Percentiles rank a stretch among this genome's conserved stretches.
These are phyloP conservation scores for Neurospora sp. DNA, from an alignment of 2,329 filamentous ascomycete genomes.

Conservation along the genomic window DNA sequence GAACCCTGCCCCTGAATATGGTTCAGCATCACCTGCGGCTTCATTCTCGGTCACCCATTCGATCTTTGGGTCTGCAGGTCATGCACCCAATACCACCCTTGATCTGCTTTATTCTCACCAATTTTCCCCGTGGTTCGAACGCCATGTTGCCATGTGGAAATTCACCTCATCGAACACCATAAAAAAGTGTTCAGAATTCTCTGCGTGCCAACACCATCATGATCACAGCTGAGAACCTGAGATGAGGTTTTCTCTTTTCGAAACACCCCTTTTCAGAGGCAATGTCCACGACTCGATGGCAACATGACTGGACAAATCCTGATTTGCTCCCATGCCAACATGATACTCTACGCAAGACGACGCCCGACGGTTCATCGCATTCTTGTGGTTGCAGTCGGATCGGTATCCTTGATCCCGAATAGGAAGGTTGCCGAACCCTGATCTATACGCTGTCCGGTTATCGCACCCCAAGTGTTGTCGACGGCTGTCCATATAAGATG, in stretches of 20 bases:
- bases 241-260: not conserved
- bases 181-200: not conserved
- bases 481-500: conserved; percentile 1
- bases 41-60: not conserved
- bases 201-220: not conserved
- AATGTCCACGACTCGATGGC: not conserved
- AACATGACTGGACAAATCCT: not conserved
- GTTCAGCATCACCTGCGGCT: not conserved
- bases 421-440: not conserved
- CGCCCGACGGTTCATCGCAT: not conserved
- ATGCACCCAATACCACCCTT: not conserved
- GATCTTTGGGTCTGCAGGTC: not conserved
- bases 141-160: not conserved
- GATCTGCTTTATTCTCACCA: not conserved
- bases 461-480: not conserved
- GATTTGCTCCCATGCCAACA: not conserved
- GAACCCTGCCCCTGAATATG: not conserved
- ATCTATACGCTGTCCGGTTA: not conserved
- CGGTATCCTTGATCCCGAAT: not conserved
- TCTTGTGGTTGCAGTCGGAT: not conserved
- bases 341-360: not conserved
- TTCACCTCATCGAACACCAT: not conserved
- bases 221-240: not conserved
- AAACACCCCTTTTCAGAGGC: not conserved
- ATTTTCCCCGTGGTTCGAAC: not conserved